Evolutionary conservation across 1,284 basidiomycete genomes (phyloP), one percentile per base, ranked within the genome.

Genomic region (Ceraceosorus bombacis): DNA sequence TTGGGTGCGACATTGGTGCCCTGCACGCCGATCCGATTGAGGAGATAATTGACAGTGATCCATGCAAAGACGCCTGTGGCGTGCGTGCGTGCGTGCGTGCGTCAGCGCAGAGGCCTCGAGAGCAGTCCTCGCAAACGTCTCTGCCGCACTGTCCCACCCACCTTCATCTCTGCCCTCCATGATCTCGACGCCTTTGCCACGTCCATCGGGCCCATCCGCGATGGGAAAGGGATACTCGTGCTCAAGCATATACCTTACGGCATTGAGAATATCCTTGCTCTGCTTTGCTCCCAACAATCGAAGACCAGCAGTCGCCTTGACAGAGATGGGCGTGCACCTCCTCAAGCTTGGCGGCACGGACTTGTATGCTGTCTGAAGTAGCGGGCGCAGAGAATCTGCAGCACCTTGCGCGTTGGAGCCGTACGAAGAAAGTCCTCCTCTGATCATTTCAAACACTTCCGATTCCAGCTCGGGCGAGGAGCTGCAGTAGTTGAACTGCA

Each of bases 111-210:
- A 27, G 27, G 27, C 27, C 27, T 3, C 27, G 27, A 27, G 27
- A 27, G 27, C 27, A 27, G 27, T 27, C 27, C 27, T 3, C 27
- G 27, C 27, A 27, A 27, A 27, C 27, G 27, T 27, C 27, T 27
- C 27, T 27, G 1, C 27, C 27, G 27, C 27, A 27, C 27, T 27
- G 27, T 27, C 27, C 2, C 3, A 27, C 27, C 27, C 27, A 27
- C 27, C 72, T 79, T 98, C 94, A 75, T 97, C 92, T 71, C 86
- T 88, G 15, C 94, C 94, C 70, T 97, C 92, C 94, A 97, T 96
- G 57, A 76, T 77, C 59, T 77, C 71, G 39, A 76, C 66, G 27
- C 74, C 73, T 49, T 64, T 67, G 2, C 66, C 63, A 9, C 60
- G 55, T 13, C 54, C 57, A 43, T 68, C 63, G 38, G 51, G 55